These are phyloP conservation scores for Nakataea oryzae DNA, from an alignment of 2,329 filamentous ascomycete species.

Conservation along the genomic window DNA sequence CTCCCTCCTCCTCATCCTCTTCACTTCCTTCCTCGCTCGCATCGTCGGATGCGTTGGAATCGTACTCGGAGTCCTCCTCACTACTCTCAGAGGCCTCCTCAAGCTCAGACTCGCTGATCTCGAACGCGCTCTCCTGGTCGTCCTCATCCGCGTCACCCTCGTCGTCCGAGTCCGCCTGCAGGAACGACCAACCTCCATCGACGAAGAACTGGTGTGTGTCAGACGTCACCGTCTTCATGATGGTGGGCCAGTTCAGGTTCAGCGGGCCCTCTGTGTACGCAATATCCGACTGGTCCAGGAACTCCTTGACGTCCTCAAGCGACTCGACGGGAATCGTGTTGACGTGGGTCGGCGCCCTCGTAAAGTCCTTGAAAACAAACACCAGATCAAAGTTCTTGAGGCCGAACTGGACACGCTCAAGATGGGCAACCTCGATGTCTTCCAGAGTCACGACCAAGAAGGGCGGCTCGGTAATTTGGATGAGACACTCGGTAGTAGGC, in stretches of 20 bases:
- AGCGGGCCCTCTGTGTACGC: slow-evolving; percentile 88
- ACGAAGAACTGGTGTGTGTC: slow-evolving; percentile 93
- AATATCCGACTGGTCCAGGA: slow-evolving; percentile 92
- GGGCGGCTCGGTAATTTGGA: slow-evolving; percentile 92
- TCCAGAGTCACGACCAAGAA: slow-evolving; percentile 94
- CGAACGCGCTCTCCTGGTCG: slow-evolving; percentile 86
- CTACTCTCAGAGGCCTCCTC: slow-evolving; percentile 68
- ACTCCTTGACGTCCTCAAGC: slow-evolving; percentile 92
- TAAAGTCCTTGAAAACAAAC: slow-evolving; percentile 96
- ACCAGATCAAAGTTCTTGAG: slow-evolving; percentile 99
- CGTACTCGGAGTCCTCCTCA: slow-evolving; percentile 85
- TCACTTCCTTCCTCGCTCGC: slow-evolving; percentile 68
- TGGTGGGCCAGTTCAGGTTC: slow-evolving; percentile 97
- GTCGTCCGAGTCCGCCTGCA: slow-evolving; percentile 78
- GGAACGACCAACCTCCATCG: slow-evolving; percentile 91
- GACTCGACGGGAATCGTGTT: slow-evolving; percentile 97
- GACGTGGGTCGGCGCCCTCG: slow-evolving; percentile 80
- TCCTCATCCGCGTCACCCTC: slow-evolving; percentile 69
- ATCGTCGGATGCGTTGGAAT: slow-evolving; percentile 76
- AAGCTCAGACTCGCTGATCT: slow-evolving; percentile 78
- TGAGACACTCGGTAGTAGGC: slow-evolving; percentile 91
- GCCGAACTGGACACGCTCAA: slow-evolving; percentile 93
- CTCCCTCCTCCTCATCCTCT: slow-evolving; percentile 67
- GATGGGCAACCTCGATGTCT: slow-evolving; percentile 90
- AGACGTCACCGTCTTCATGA: slow-evolving; percentile 96